Evolutionary conservation across 306 rosid species (phyloP), one percentile per base, ranked within the genome.

Genomic region (Quercus wislizeni): DNA sequence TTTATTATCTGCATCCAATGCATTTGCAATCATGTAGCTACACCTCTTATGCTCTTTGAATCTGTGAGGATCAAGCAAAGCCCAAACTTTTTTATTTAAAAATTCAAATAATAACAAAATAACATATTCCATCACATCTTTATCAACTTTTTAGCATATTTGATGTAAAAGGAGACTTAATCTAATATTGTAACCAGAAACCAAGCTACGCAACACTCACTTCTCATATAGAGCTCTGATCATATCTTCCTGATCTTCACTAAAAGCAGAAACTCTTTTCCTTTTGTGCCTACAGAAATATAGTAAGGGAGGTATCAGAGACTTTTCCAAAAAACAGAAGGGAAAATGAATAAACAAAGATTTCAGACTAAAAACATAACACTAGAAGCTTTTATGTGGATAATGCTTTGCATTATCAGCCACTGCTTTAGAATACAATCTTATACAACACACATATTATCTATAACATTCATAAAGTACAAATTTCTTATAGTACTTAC

Each of bases 21-120:
- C 92, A 79, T 85, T 91, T 74, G 98, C 97, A 86, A 94, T 92
- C 98, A 91, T 89, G 80, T 80, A 86, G 82, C 89, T 91, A 81
- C 97, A 94, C 80, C 91, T 89, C 83, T 79, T 86, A 62, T 94
- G 92, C 76, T 87, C 97, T 83, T 94, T 94, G 80, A 92, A 94
- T 84, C 98, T 85, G 79, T 19, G 78, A 65, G 56, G 4, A 56
- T 23, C 77, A 49, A 70, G 76, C 25, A 70, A 23, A 23, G 14
- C n/a, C 21, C 73, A 14, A 49, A 41, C 52, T 30, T 74, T 76
- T 25, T 25, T 35, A 31, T 56, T 31, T 74, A n/a, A 3, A 51
- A 52, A 35, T 71, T 9, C 55, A 31, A 30, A 57, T 4, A 74
- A 19, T 49, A 49, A 49, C 54, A 9, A 67, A 20, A 6, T 21